Base-by-base conservation (phyloP, 805 yeast genomes). In the Wickerhamomyces chaumierensis region DNA sequence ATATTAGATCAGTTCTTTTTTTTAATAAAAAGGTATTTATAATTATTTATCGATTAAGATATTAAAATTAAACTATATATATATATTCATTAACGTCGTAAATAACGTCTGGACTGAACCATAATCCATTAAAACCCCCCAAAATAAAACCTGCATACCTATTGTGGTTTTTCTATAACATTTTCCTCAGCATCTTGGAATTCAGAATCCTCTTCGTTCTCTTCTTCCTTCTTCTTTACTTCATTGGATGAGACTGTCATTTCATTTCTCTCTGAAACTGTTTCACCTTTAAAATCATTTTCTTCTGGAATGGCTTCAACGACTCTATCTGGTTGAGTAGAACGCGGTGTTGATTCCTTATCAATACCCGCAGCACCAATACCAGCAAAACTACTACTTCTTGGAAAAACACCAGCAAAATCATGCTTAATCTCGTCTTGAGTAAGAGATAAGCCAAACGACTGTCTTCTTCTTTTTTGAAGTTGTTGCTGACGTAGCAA, bases 401-500 rank as follows among this genome's bases (percentile, higher is more conserved):
- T 25, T 25, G 29, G n/a, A n/a, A n/a, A 13, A 5, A 25, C 12
- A 13, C n/a, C n/a, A 13, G 14, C 29, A 7, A 25, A 13, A 13
- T 25, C 29, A 4, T 25, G 14, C 29, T 25, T 25, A 13, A 25
- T 25, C 11, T 34, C 36, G 21, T 21, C 35, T 33, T 19, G 25
- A 14, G 35, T 18, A 6, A 15, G 14, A 25, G 29, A 28, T 35
- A n/a, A 29, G 4, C 6, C 18, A 5, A 29, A 17, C 16, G 45
- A 29, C 27, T 49, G 55, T 25, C 38, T 45, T 33, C 56, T 38
- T 34, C 44, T 60, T 40, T 46, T 50, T 40, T 56, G 62, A n/a
- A n/a, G n/a, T 49, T 55, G 69, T 54, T 57, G 58, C 39, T 62
- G 65, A 52, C 75, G 59, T 42, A 65, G 55, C 40, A 57, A 60